Evolutionary conservation across 805 yeast species (phyloP), one percentile per base, ranked within the genome.

Genomic region (Kluyveromyces aestuarii): DNA sequence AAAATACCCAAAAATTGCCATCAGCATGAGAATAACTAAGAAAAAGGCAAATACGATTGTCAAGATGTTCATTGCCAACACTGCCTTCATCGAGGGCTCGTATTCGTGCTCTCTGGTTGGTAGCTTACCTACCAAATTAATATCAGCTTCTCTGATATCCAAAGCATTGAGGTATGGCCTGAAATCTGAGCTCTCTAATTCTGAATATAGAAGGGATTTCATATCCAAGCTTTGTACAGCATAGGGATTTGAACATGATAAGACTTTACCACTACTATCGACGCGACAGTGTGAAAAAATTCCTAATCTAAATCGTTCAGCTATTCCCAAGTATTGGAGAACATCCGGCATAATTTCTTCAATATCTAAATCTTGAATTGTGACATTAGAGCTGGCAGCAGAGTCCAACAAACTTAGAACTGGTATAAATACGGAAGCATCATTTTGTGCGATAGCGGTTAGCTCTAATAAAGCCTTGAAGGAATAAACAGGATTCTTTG

Each of bases 161-260:
- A 66, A 48, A 25, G 67, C 67, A 16, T 51, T 51, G 41, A 64
- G 44, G 43, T 63, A 64, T 39, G 68, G 67, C 8, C 52, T 49
- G 45, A 64, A 61, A 18, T 63, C 63, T 13, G 70, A 66, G 8
- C 50, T 52, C 18, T 45, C 48, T 42, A 66, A 46, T 42, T 62
- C 62, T n/a, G 54, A 48, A 55, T 57, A 64, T 39, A 64, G 55
- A 45, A 64, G 63, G 6, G 51, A 47, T 53, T 65, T 61, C 57
- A 64, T 61, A 44, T 62, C 58, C 45, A 66, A 52, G 44, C 61
- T 50, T 54, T 66, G 70, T 21, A 66, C 69, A 18, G 68, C 63
- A 44, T 62, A 67, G 5, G 61, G 45, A 19, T 51, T 51, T 25
- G 57, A 53, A 49, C 69, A 66, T 1, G 51, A 39, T n/a, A 48